Percentiles rank a stretch among this genome's conserved stretches.
Conservation (phyloP, 2,329 filamentous ascomycete genomes). For the Xylaria sp. region DNA sequence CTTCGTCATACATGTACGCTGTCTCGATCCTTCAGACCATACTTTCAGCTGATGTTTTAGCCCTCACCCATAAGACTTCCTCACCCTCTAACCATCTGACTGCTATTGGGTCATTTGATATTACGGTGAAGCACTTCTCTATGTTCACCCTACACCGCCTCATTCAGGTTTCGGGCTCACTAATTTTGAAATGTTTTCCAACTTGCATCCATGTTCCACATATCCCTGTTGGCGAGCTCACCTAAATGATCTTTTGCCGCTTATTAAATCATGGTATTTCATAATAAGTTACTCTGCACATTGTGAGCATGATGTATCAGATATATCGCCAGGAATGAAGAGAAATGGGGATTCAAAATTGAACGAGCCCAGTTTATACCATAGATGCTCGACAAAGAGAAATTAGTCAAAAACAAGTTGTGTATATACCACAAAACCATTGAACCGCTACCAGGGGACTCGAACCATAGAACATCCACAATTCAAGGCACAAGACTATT, state of each 20-base stretch:
- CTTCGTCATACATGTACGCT: not conserved
- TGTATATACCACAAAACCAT: not conserved
- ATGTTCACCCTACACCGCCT: not conserved
- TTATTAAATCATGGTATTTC: not conserved
- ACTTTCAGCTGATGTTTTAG: not conserved
- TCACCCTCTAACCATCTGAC: not conserved
- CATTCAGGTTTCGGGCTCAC: not conserved
- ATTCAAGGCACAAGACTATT: not conserved
- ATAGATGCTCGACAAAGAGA: not conserved
- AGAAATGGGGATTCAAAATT: not conserved
- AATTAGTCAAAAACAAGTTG: not conserved
- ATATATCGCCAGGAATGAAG: not conserved
- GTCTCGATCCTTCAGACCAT: not conserved
- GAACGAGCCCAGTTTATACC: not conserved
- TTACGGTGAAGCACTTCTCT: not conserved
- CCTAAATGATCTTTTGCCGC: not conserved
- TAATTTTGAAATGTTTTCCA: not conserved
- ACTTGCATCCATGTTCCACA: not conserved
- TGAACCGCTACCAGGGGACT: not conserved
- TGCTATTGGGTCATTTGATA: not conserved
- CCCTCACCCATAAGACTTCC: not conserved
- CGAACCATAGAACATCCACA: not conserved
- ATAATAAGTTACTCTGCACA: not conserved
- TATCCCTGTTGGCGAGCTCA: not conserved
- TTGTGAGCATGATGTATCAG: not conserved